Base-by-base conservation (phyloP, 179 eudicot species). In the Silene vulgaris region DNA sequence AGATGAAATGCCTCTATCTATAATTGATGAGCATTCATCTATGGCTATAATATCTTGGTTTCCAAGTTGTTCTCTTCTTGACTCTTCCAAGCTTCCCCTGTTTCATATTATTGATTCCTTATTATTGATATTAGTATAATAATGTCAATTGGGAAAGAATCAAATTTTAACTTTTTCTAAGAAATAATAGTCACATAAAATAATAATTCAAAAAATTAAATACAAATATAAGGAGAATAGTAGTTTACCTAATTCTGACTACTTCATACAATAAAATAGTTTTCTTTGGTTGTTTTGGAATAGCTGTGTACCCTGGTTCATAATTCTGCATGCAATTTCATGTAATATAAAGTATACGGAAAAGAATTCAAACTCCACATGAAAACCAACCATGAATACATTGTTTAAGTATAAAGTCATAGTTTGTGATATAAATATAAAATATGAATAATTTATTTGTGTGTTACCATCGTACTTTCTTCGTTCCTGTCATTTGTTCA, bases 221-320 rank as follows among this genome's bases (percentile, higher is more conserved):
- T 14, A 56, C 12, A 60, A 59, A 21, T 40, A 7, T 8, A 43
- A 11, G 64, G 23, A 21, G 52, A 43, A 16, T 14, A 30, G 23
- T 59, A 16, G 32, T 54, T 9, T 84, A 92, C 98, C 98, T 90
- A 65, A 89, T 84, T 60, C 83, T 83, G 57, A 89, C 86, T 30
- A 80, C 84, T 67, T 84, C 78, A 75, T 87, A 84, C 21, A 37
- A 43, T 28, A 67, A 68, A 13, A 68, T 71, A 32, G 69, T 75
- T 61, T 77, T 73, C 82, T 81, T 73, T 29, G 84, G 43, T 77
- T 83, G 88, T 72, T 88, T 86, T 43, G 89, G 88, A 72, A 82
- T 80, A 75, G 89, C 85, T 23, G 91, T 87, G 82, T 92, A 94
- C 4, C 95, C 96, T 7, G 95, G 89, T 84, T 89, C 89, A 80